These are phyloP conservation scores for Darksidea phi DNA, from an alignment of 495 filamentous ascomycete species.

Conservation along the genomic window DNA sequence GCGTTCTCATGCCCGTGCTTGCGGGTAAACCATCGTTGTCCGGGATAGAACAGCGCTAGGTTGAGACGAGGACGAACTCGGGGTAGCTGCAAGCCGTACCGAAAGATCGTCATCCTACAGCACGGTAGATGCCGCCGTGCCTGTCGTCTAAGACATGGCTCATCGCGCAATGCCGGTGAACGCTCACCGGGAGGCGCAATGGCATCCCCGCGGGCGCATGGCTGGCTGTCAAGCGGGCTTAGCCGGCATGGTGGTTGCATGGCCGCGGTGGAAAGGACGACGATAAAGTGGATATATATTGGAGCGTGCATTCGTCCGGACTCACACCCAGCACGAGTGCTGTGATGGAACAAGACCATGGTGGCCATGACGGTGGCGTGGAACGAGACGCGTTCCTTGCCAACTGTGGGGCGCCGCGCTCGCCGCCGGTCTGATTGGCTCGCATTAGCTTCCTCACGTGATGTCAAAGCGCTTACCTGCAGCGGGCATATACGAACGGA, in stretches of 20 bases:
- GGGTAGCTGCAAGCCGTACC: not conserved
- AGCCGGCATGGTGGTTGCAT: not conserved
- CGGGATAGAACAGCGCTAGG: not conserved
- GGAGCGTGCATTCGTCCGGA: conserved; percentile 6
- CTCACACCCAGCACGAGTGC: not conserved
- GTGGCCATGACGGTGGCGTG: not conserved
- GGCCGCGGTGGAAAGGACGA: not conserved
- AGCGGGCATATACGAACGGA: conserved; percentile 9
- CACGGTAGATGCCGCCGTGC: not conserved
- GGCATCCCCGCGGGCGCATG: not conserved
- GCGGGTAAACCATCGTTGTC: conserved; percentile 15
- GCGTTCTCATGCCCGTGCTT: not conserved
- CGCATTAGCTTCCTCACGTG: not conserved
- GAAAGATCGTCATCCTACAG: not conserved
- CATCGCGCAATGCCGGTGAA: not conserved
- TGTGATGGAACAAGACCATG: not conserved
- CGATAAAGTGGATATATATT: not conserved
- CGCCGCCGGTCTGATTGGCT: not conserved
- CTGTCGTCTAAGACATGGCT: not conserved
- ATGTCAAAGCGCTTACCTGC: not conserved
- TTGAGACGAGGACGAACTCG: not conserved
- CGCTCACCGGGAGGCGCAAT: not conserved
- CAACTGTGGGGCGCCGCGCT: not conserved
- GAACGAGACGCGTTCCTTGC: not conserved
- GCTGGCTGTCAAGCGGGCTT: not conserved